A percentile compares a stretch with the other conserved stretches of the same genome.
Evolutionary conservation across 129 eudicot genomes (phyloP).

Genomic region (Flaveria brownii): DNA sequence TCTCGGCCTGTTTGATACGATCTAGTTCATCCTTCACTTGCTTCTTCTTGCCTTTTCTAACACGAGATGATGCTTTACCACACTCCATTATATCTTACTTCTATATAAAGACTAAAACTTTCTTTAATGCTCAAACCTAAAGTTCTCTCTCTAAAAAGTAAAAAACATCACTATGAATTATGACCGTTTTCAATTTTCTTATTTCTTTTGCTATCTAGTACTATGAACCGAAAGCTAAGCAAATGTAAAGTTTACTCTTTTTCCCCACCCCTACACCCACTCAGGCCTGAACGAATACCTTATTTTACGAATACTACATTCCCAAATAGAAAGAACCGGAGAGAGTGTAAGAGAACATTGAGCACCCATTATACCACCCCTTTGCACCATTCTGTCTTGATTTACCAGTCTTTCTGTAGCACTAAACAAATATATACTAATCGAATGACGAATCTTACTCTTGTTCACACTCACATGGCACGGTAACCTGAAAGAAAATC

Average conservation of each 20-base stretch:
- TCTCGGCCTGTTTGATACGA: slow-evolving; percentile 93
- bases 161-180: slow-evolving; percentile 37
- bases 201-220: slow-evolving; percentile 26
- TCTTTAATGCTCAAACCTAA: slow-evolving; percentile 30
- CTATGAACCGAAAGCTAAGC: slow-evolving; percentile 29
- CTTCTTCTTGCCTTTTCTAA: slow-evolving; percentile 82
- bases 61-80: slow-evolving; percentile 51
- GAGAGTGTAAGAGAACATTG: slow-evolving; percentile 65
- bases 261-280: slow-evolving; percentile 62
- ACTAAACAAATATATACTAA: slow-evolving; percentile 24
- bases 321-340: slow-evolving; percentile 91
- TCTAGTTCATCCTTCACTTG: slow-evolving; percentile 94
- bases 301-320: slow-evolving; percentile 81
- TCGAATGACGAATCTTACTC: background rate
- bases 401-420: slow-evolving; percentile 42
- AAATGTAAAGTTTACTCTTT: slow-evolving; percentile 16
- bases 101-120: slow-evolving; percentile 21
- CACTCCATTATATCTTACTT: slow-evolving; percentile 54
- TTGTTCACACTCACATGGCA: slow-evolving; percentile 36
- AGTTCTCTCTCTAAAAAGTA: slow-evolving; percentile 31
- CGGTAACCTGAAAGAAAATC: slow-evolving; percentile 32
- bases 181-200: background rate
- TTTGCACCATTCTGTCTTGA: slow-evolving; percentile 54
- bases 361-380: slow-evolving; percentile 44
- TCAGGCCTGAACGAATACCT: slow-evolving; percentile 94